phyloP scores from a whole-genome alignment of 1,284 basidiomycete species.

The Stygiomarasmius scandens region DNA sequence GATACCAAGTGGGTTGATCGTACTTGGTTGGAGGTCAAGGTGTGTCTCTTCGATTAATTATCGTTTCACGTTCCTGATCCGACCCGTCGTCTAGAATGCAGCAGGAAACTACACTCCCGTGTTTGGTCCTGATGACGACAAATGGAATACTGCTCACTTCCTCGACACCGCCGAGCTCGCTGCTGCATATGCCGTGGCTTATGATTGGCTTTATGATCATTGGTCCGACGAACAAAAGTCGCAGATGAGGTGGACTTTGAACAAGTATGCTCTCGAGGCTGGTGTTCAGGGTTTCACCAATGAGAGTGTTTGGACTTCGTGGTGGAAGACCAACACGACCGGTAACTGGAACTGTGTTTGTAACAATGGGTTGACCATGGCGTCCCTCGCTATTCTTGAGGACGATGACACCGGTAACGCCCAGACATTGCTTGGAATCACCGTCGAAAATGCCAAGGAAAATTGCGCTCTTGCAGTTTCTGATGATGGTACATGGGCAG shows the following conservation, averaged over 20 bases:
- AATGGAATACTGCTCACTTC: slow-evolving; percentile 91
- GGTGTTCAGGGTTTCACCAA: slow-evolving; percentile 58
- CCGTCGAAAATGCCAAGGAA: slow-evolving; percentile 73
- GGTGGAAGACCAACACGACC: slow-evolving; percentile 60
- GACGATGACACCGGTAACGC: slow-evolving; percentile 83
- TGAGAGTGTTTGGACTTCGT: slow-evolving; percentile 45
- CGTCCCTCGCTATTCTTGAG: slow-evolving; percentile 85
- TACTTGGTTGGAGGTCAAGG: slow-evolving; percentile 82
- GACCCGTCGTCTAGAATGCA: neutral
- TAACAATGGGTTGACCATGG: slow-evolving; percentile 90
- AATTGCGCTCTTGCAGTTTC: slow-evolving; percentile 76
- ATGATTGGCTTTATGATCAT: slow-evolving; percentile 91
- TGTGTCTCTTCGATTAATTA: slow-evolving; percentile 34
- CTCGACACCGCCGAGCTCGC: slow-evolving; percentile 91
- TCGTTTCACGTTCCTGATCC: slow-evolving; percentile 18
- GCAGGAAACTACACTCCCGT: neutral
- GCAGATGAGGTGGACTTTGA: slow-evolving; percentile 74
- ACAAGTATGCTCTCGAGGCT: slow-evolving; percentile 75
- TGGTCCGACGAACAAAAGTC: slow-evolving; percentile 78
- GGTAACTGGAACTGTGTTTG: slow-evolving; percentile 99
- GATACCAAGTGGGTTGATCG: slow-evolving; percentile 88
- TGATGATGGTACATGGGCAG: slow-evolving; percentile 93
- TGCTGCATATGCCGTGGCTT: slow-evolving; percentile 86
- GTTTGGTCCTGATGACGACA: slow-evolving; percentile 63
- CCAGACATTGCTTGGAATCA: slow-evolving; percentile 63